Evolutionary conservation across 2,329 filamentous ascomycete species (phyloP), one percentile per base, ranked within the genome.

Genomic region (Eutypella sp.): DNA sequence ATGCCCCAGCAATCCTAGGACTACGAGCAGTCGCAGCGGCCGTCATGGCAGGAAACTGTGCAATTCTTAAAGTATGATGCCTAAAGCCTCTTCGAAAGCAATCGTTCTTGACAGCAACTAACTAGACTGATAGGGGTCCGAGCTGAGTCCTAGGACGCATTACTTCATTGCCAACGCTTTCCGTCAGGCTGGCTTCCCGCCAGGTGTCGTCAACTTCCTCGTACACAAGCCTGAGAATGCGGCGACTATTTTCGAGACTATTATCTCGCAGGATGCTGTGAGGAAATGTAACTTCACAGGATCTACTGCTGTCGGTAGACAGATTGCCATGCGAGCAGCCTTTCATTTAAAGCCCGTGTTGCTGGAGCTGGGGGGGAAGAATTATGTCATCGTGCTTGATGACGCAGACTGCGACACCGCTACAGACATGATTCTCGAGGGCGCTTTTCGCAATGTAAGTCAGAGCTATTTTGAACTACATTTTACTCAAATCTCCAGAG

Each of bases 341-440:
- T 57, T 56, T 37, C 50, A 59, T 22, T 54, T 72, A 16, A 72
- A 71, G 48, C 67, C 68, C 6, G 59, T 66, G 3, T 56, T 69
- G 2, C 52, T 70, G 42, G 69, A 72, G 54, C 61, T 70, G 4
- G 70, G 70, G 7, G 69, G 69, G 7, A 72, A 72, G 51, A 63
- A 61, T 15, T 63, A 61, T 8, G 57, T 61, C 11, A 51, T 73
- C 5, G 64, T 72, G 1, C 59, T 70, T 5, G 58, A 65, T 20
- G 69, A 72, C 51, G 69, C 68, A 1, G 61, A 72, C 48, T 46
- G 71, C 15, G 58, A 63, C 31, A 61, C 64, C 47, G 65, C 67
- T 3, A 63, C 61, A 3, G 22, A 44, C 9, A 16, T 37, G 6
- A 22, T 18, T 13, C 19, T 20, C 13, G 40, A 24, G 19, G 45